Percentiles rank a stretch among this genome's conserved stretches.
phyloP scores from a whole-genome alignment of 2,329 filamentous ascomycete genomes.

The Colletotrichum euphorbiae region DNA sequence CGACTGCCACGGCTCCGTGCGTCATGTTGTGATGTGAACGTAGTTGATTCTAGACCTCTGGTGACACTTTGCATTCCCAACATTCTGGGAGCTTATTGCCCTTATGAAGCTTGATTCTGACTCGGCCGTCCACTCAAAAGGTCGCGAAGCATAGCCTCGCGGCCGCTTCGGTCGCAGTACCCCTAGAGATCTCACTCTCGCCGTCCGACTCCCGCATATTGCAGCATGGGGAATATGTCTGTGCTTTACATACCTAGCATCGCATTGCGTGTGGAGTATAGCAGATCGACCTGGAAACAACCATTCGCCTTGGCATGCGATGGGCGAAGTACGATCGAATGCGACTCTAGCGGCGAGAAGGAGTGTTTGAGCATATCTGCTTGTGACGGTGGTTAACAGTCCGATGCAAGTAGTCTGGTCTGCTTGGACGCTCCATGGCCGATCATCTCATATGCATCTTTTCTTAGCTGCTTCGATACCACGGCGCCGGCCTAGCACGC shows the following conservation, averaged over 20 bases:
- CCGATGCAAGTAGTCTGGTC: conserved; percentile 2
- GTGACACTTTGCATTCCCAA: conserved; percentile 11
- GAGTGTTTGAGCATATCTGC: conserved; percentile 22
- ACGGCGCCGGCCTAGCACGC: conserved; percentile 23
- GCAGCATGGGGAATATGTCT: conserved; percentile 13
- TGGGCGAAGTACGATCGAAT: conserved; percentile 17
- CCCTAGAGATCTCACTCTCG: conserved; percentile 29
- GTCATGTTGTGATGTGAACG: conserved; percentile 11
- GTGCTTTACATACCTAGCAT: conserved; percentile 31
- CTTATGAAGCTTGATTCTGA: neutral
- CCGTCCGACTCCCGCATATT: conserved; percentile 4
- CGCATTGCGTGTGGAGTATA: conserved; percentile 15
- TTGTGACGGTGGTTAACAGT: conserved; percentile 12
- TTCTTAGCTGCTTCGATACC: conserved; percentile 9
- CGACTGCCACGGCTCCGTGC: neutral
- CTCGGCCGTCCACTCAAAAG: neutral
- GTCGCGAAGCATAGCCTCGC: conserved; percentile 23
- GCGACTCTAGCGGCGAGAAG: conserved; percentile 20
- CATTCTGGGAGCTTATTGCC: neutral
- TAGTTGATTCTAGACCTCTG: conserved; percentile 1
- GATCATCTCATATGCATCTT: conserved; percentile 35
- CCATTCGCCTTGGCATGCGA: conserved; percentile 32
- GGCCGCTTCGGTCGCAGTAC: conserved; percentile 23
- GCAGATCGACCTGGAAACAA: conserved; percentile 37
- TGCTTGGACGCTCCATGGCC: conserved; percentile 23